Evolutionary conservation across 1,284 basidiomycete genomes (phyloP), one percentile per base, ranked within the genome.

Genomic region (Fomitopsis palustris): DNA sequence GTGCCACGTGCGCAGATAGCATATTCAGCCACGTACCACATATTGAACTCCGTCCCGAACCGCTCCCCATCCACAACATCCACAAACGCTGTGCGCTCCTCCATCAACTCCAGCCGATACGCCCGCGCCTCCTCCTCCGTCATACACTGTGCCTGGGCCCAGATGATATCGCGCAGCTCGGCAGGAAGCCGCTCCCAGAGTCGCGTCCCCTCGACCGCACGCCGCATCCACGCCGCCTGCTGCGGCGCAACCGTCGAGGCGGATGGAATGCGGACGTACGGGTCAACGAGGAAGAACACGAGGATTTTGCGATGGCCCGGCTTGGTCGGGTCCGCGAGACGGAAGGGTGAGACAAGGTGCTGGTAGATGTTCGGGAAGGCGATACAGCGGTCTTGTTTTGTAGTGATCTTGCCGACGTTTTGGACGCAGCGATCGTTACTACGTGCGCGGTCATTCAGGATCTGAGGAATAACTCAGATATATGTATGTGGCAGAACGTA

Each of bases 341-440:
- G 58, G 62, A 75, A 74, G 12, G 69, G 67, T 49, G 66, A 63
- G 16, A 75, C 72, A 39, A 68, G 70, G 42, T 78, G 70, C 64
- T 78, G 66, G 64, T 74, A 62, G 58, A 75, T 52, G 66, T 78
- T 67, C 58, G 68, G 64, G 66, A 77, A 65, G 52, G 70, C 63
- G 65, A 78, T 29, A 58, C 62, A 58, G 38, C 67, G 62, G 33
- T 63, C 65, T 27, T 68, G 57, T 4, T 55, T 61, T 3, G 71
- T 69, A 19, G 53, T 37, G 47, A 71, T 58, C 10, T 61, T 56
- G 38, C 68, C 69, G 41, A 68, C 45, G 12, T 47, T 25, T 14
- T 47, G 45, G 14, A 47, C 45, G 25, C 45, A 47, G 33, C 54
- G 64, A 39, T 52, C 49, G 12, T 31, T 21, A 9, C 49, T 65